Base-by-base conservation (phyloP, 768 basidiomycete genomes). In the Suillus clintonianus region DNA sequence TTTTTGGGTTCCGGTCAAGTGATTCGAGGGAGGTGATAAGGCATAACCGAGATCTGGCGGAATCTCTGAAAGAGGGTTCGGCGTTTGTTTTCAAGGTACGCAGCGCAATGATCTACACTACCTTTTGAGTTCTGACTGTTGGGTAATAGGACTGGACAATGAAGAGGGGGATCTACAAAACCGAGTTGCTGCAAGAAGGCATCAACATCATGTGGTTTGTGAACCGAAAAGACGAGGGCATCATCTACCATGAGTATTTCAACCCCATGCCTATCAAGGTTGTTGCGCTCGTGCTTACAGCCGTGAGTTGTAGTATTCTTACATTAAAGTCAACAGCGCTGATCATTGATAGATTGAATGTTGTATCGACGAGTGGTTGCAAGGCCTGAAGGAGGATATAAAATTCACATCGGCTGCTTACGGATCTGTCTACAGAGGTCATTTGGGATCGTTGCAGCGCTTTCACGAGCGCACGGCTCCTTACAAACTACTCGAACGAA, bases 391-490 rank as follows among this genome's bases (percentile, higher is more conserved):
- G 22, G 45, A 47, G 22, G 22, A 47, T 11, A 47, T 47, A 13
- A 48, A 48, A 22, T 48, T 48, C 47, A 48, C 13, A 3, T 48
- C 22, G 7, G 22, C 47, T 48, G 2, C 13, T 48, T 48, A 48
- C 14, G 47, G 59, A 8, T 43, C 50, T 22, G 8, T 64, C 39
- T 66, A 55, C 47, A n/a, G 27, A 5, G 15, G 24, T 30, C 65
- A 66, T 60, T 15, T 66, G 22, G 37, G n/a, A 27, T 42, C 36
- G 30, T n/a, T 66, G 34, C 47, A 51, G 9, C 15, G 13, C 27
- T 66, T 66, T 32, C 24, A 53, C 9, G 47, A 66, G 43, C 64
- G 24, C 41, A 65, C 64, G 0, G 45, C 5, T 0, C 24, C 15
- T 22, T 65, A 63, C 24, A 50, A 43, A 27, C 48, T 65, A 15